Percentiles rank a stretch among this genome's conserved stretches.
Evolutionary conservation across 768 basidiomycete species (phyloP).

Genomic region (Lyophyllum decastes): DNA sequence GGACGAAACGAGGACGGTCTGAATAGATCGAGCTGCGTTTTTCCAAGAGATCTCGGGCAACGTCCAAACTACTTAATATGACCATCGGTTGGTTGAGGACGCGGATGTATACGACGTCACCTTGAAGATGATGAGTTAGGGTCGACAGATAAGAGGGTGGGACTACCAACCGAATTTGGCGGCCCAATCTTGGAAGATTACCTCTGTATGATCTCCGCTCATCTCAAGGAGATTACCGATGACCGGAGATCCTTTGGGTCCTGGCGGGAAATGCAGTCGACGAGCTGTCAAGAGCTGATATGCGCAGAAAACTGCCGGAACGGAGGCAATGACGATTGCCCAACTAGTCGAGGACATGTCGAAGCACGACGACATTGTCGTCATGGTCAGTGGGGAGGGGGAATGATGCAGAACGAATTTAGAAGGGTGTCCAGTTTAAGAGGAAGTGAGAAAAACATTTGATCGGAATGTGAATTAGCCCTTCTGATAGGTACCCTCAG

Average conservation of each 20-base stretch:
- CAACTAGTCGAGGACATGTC: conserved; percentile 4
- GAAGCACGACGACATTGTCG: conserved; percentile 5
- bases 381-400: not conserved
- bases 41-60: conserved; percentile 50
- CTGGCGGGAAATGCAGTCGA: conserved; percentile 41
- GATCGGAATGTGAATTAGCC: conserved; percentile 14
- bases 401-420: conserved; percentile 3
- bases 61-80: conserved; percentile 48
- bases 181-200: conserved; percentile 43
- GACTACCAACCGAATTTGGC: conserved; percentile 41
- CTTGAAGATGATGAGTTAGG: conserved; percentile 23
- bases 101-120: conserved; percentile 42
- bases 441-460: conserved; percentile 10
- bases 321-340: conserved; percentile 13
- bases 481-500: conserved; percentile 10
- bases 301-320: conserved; percentile 15
- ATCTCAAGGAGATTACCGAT: conserved; percentile 53
- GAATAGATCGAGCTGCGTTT: conserved; percentile 58
- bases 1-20: conserved; percentile 48
- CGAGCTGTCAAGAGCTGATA: conserved; percentile 25
- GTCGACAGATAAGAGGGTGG: not conserved
- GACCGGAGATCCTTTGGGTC: conserved; percentile 45
- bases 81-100: conserved; percentile 49
- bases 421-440: conserved; percentile 11
- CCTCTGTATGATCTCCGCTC: conserved; percentile 36